Conservation (phyloP, 1,284 basidiomycete species). For the Rhizoctonia solani region DNA sequence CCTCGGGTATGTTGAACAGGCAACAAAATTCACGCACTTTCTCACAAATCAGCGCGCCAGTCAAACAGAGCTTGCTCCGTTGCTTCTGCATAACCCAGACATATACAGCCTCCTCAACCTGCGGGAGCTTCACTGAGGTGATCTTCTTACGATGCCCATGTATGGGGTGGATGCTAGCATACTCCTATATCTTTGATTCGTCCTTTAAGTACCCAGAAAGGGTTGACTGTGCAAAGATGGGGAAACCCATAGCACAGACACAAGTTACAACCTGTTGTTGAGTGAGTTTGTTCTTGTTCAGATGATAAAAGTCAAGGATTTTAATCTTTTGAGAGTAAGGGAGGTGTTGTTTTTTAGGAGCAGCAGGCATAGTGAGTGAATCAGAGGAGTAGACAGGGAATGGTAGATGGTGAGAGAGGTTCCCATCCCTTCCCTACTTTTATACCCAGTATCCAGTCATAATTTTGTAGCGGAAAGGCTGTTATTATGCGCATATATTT, state of each 20-base stretch:
- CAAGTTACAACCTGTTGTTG: not conserved
- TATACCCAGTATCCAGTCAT: too few species aligned
- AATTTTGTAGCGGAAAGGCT: too few species aligned
- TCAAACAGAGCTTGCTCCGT: slow-evolving; percentile 11
- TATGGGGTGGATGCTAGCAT: not conserved
- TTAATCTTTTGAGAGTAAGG: not conserved
- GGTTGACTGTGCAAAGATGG: not conserved
- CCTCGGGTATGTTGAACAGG: not conserved
- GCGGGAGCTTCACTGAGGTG: slow-evolving; percentile 42
- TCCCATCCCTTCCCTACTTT: too few species aligned
- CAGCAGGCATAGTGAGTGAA: too few species aligned
- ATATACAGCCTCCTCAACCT: slow-evolving; percentile 46
- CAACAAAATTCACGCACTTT: slow-evolving; percentile 9
- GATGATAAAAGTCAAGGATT: not conserved
- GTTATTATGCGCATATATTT: too few species aligned
- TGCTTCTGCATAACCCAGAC: slow-evolving; percentile 47
- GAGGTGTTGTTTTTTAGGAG: too few species aligned
- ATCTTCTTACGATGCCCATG: not conserved
- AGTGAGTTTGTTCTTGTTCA: not conserved
- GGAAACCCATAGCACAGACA: not conserved
- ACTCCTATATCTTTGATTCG: not conserved
- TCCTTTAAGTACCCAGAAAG: not conserved
- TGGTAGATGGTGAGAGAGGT: too few species aligned
- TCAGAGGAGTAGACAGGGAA: too few species aligned
- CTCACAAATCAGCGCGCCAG: not conserved